Base-by-base conservation (phyloP, 2,329 filamentous ascomycete species). In the Colletotrichum melonis region DNA sequence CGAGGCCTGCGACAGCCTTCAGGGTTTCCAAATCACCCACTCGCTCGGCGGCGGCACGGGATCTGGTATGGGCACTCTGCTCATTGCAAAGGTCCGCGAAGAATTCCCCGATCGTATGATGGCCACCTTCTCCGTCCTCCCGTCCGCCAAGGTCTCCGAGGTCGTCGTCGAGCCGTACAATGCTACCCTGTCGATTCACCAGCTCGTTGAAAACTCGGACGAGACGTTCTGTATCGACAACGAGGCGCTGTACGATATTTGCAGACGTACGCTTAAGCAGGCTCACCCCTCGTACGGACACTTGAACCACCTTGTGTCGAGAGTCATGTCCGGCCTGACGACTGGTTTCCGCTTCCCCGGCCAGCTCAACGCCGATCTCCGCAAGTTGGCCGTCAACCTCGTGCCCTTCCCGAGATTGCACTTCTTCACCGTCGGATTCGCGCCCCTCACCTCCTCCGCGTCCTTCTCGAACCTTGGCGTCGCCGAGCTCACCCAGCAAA, bases 151-250 rank as follows among this genome's bases (percentile, higher is more conserved):
- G 93, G 97, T 99, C 82, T 99, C 97, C 75, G 97, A 99, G 86
- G 98, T 97, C 83, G 97, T 99, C 81, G 97, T 99, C 81, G 97
- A 99, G 91, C 97, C 97, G 79, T 99, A 99, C 92, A 99, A 99
- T 88, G 97, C 97, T 82, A 99, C 97, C 74, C 94, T 99, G 80
- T 98, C 97, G 81, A 91, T 99, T 79, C 97, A 99, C 88, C 97
- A 99, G 91, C 92, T 99, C 80, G 97, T 99, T 79, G 97, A 99
- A 91, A 98, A 99, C 92, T 98, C 97, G 65, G 97, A 99, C 85
- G 95, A 97, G 94, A 99, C 97, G 84, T 99, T 98, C 92, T 99
- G 97, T 89, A 98, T 99, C 86, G 97, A 99, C 86, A 99, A 99
- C 90, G 96, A 99, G 92, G 97, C 97, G 85, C 92, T 99, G 79